Evolutionary conservation across 2,329 filamentous ascomycete genomes (phyloP).

Genomic region (Lachnellula occidentalis): DNA sequence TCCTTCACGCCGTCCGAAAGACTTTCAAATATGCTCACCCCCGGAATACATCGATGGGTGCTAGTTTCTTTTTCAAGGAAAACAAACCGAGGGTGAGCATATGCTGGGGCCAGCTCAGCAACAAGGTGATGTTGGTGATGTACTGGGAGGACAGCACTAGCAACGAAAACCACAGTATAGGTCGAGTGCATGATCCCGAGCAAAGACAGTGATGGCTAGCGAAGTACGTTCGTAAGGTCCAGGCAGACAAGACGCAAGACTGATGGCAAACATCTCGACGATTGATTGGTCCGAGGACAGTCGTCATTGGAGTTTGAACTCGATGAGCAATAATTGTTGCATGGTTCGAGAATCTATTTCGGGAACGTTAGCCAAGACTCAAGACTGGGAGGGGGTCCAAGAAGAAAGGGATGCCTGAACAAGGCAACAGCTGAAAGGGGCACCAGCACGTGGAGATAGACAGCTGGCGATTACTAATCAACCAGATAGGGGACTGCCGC

Average conservation of each 20-base stretch:
- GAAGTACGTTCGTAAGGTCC: not conserved
- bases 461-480: not conserved
- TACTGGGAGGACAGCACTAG: not conserved
- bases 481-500: not conserved
- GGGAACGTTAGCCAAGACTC: not conserved
- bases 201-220: not conserved
- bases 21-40: not conserved
- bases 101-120: not conserved
- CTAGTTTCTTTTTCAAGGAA: not conserved
- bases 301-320: not conserved
- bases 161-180: not conserved
- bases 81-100: not conserved
- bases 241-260: constrained; percentile 1
- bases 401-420: not conserved
- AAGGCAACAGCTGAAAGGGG: not conserved
- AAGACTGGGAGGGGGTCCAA: too few relatives aligned
- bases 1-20: not conserved
- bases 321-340: not conserved
- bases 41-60: not conserved
- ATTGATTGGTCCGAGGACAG: not conserved
- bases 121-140: not conserved
- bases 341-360: not conserved
- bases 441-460: not conserved
- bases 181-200: constrained; percentile 11
- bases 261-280: not conserved